These are phyloP conservation scores for Serendipita indica DNA, from an alignment of 768 basidiomycete genomes.

Conservation along the genomic window DNA sequence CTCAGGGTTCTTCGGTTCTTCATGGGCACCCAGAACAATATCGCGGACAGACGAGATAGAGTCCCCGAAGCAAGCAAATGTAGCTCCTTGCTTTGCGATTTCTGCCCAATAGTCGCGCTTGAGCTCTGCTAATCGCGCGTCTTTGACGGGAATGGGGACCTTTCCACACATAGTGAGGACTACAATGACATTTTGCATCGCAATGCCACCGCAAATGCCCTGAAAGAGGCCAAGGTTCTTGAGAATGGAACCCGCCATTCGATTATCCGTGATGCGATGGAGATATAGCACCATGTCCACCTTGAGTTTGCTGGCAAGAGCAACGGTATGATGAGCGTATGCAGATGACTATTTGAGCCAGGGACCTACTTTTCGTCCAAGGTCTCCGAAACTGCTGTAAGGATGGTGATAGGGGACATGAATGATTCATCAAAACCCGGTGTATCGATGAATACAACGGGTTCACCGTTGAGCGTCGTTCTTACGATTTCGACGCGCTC, in stretches of 20 bases:
- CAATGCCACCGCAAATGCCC: neutral
- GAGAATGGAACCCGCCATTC: neutral
- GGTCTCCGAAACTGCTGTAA: slow-evolving; percentile 14
- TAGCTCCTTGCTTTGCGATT: neutral
- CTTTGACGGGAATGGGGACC: neutral
- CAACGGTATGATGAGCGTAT: neutral
- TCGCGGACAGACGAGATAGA: neutral
- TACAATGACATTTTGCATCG: neutral
- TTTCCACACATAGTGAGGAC: neutral
- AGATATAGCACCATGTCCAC: neutral
- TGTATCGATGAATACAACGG: slow-evolving; percentile 18
- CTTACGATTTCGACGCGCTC: neutral
- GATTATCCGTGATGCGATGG: neutral
- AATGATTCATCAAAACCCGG: slow-evolving; percentile 19
- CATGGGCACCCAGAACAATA: neutral
- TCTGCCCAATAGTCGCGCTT: neutral
- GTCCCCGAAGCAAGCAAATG: neutral
- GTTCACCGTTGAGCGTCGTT: neutral
- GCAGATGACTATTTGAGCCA: neutral
- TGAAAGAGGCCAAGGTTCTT: neutral
- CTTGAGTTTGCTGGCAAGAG: neutral
- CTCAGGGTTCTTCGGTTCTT: neutral
- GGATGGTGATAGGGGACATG: slow-evolving; percentile 17
- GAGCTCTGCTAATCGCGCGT: neutral
- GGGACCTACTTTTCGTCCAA: neutral